A percentile compares a stretch with the other conserved stretches of the same genome.
phyloP scores from a whole-genome alignment of 23 red algal genomes.

The Agarophyton chilense region DNA sequence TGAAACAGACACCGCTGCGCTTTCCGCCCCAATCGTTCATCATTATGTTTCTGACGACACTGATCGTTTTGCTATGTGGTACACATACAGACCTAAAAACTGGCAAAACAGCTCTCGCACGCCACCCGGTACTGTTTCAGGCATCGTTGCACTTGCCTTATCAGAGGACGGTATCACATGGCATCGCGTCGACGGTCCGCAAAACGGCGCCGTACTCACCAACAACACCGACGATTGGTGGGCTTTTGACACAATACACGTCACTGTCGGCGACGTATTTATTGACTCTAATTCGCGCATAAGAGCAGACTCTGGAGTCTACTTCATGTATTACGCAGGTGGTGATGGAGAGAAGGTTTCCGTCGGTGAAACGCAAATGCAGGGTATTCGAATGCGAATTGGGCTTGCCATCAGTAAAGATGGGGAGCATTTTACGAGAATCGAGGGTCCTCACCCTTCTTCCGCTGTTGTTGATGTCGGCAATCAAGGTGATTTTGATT shows the following conservation, averaged over 20 bases:
- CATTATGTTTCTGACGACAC: conserved; percentile 30
- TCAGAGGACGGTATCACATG: conserved; percentile 64
- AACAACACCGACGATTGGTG: conserved; percentile 75
- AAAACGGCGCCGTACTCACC: conserved; percentile 55
- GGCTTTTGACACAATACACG: conserved; percentile 76
- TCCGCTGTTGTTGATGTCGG: conserved; percentile 73
- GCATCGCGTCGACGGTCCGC: conserved; percentile 43
- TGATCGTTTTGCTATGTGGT: conserved; percentile 59
- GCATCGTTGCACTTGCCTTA: conserved; percentile 66
- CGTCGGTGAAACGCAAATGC: conserved; percentile 25
- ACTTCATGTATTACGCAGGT: conserved; percentile 81
- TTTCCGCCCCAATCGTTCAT: conserved; percentile 38
- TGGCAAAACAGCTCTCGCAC: conserved; percentile 23
- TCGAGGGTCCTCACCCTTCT: conserved; percentile 68
- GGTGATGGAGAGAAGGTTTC: conserved; percentile 40
- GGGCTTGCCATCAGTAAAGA: conserved; percentile 88
- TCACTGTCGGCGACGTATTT: conserved; percentile 52
- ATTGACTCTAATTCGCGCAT: conserved; percentile 34
- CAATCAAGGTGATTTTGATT: conserved; percentile 49
- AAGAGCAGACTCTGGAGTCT: conserved; percentile 69
- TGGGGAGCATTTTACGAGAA: conserved; percentile 75
- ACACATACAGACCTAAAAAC: conserved; percentile 25
- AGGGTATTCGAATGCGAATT: conserved; percentile 49
- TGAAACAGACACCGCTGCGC: conserved; percentile 7
- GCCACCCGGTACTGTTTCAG: conserved; percentile 31